Evolutionary conservation across 306 rosid genomes (phyloP).

Genomic region (Coriaria nepalensis): DNA sequence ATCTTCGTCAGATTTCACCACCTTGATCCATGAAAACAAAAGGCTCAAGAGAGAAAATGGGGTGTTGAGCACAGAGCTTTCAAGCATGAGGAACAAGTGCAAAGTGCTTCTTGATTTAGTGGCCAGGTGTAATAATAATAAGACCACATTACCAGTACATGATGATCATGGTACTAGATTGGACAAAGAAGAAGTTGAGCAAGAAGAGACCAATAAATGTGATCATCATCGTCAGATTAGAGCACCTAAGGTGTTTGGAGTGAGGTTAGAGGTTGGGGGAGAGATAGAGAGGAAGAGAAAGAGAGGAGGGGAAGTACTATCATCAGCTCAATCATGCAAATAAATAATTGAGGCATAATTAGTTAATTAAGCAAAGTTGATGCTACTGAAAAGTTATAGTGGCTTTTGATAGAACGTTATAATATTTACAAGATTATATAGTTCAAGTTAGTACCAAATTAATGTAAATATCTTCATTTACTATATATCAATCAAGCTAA

Average conservation of each 20-base stretch:
- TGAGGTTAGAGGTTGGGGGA: conserved; percentile 61
- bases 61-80: conserved; percentile 45
- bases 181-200: conserved; percentile 18
- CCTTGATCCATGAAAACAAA: conserved; percentile 62
- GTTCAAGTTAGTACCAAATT: neutral
- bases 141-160: too few relatives aligned
- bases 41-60: conserved; percentile 67
- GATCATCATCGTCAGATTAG: neutral
- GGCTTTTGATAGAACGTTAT: neutral
- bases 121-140: conserved; percentile 18
- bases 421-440: neutral
- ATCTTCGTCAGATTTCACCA: conserved; percentile 37
- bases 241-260: conserved; percentile 81
- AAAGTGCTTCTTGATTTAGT: conserved; percentile 58
- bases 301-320: conserved; percentile 29
- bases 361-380: too few relatives aligned
- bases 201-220: neutral
- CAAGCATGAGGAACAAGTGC: conserved; percentile 51
- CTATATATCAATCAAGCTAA: too few relatives aligned
- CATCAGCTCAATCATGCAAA: conserved; percentile 52
- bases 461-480: neutral
- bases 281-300: conserved; percentile 50
- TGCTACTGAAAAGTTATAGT: neutral
- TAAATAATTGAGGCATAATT: conserved; percentile 10
- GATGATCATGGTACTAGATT: too few relatives aligned